Percentiles rank a stretch among this genome's conserved stretches.
Evolutionary conservation across 2,329 filamentous ascomycete genomes (phyloP).

Genomic region (Endoconidiophora polonica): DNA sequence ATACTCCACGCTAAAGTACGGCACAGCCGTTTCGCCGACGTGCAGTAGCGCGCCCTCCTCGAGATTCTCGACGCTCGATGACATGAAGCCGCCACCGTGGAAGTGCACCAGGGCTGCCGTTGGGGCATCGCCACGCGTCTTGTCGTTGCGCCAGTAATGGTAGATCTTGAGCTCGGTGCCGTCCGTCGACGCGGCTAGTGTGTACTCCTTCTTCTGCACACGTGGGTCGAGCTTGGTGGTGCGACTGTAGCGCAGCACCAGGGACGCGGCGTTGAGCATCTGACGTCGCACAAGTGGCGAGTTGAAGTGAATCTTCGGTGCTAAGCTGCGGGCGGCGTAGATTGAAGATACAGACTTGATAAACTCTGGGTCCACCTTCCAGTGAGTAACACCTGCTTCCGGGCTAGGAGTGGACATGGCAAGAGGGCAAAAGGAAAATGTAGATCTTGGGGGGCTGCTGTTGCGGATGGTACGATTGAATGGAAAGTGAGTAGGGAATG

Average conservation of each 20-base stretch:
- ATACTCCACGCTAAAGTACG: conserved; percentile 25
- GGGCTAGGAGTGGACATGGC: not conserved
- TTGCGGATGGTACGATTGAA: not conserved
- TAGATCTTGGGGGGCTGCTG: not conserved
- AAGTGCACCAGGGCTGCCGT: conserved; percentile 21
- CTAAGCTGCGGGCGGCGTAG: conserved; percentile 1
- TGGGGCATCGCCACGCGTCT: not conserved
- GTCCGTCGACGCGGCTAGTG: conserved; percentile 3
- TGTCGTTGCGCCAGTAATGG: conserved; percentile 3
- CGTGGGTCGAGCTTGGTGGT: not conserved
- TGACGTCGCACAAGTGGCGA: conserved; percentile 2
- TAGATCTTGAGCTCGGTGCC: not conserved
- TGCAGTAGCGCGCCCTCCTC: conserved; percentile 23
- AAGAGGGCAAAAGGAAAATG: not conserved
- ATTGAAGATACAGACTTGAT: not conserved
- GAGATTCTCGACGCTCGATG: conserved; percentile 18
- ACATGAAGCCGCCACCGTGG: conserved; percentile 27
- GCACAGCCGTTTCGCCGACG: conserved; percentile 22
- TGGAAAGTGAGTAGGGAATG: not conserved
- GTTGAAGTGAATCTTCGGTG: conserved; percentile 1
- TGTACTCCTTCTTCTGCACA: conserved; percentile 1
- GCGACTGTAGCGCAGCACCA: conserved; percentile 7
- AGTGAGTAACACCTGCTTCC: not conserved
- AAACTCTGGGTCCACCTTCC: conserved; percentile 5
- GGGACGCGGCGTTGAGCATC: conserved; percentile 6